Evolutionary conservation across 208 protist genomes (phyloP), one percentile per base, ranked within the genome.

Genomic region (Leishmania braziliensis): DNA sequence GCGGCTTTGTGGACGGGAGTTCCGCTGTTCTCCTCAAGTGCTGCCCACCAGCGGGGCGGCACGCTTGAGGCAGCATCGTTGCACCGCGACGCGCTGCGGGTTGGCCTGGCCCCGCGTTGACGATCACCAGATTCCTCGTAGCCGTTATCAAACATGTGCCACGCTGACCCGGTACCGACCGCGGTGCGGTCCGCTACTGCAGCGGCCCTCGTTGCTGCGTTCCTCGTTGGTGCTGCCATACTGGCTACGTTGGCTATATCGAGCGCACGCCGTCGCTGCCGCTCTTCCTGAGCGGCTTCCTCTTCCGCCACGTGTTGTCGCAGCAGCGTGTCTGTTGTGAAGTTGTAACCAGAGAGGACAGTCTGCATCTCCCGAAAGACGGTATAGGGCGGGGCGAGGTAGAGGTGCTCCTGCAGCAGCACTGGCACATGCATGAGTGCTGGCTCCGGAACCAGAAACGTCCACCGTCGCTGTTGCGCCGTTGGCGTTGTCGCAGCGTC

Each of bases 271-370:
- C 72, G 10, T 23, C 14, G 72, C 18, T 62, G 72, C 50, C 14
- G 12, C 18, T 58, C 72, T 29, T 9, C 51, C 10, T 76, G 51
- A 9, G 39, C 4, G 8, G 56, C 39, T 48, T 43, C 74, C 66
- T 79, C 74, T 56, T 73, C 26, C 58, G 36, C 78, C 48, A 74
- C 58, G 23, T 86, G 78, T 68, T 82, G 72, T 8, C 62, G 54
- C 39, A 94, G 56, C 3, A 92, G 77, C 33, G 80, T 80, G 77
- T 93, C 88, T 1, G 88, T 87, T 8, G 91, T 95, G 60, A 96
- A 84, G 73, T 85, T 90, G 74, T 95, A 88, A 33, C 85, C 90
- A 43, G 90, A 75, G 36, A 96, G 78, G 33, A 96, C 88, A 2
- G 78, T 23, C 10, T 63, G 75, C 48, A 77, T 8, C 18, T 75